A percentile compares a stretch with the other conserved stretches of the same genome.
These are phyloP conservation scores for Colletotrichum sp. DNA, from an alignment of 2,329 filamentous ascomycete genomes.

Conservation along the genomic window DNA sequence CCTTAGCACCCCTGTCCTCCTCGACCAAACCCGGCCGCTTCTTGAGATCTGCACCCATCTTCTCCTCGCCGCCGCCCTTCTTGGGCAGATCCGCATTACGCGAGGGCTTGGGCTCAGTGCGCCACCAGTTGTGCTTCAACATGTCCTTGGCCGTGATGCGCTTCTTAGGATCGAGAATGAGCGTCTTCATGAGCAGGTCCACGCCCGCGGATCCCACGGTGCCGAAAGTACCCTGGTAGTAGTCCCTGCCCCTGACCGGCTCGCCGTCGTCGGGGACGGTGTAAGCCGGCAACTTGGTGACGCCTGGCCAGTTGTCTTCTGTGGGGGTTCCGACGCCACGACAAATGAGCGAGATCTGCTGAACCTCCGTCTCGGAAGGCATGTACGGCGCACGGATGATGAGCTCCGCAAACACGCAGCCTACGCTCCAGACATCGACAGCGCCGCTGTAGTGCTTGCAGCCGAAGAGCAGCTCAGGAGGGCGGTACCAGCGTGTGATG, in stretches of 20 bases:
- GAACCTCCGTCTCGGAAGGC: constrained; percentile 82
- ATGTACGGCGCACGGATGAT: constrained; percentile 83
- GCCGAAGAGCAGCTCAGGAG: constrained; percentile 91
- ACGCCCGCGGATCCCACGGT: constrained; percentile 83
- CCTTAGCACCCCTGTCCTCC: constrained; percentile 71
- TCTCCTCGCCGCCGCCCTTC: constrained; percentile 74
- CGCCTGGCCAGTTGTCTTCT: constrained; percentile 95
- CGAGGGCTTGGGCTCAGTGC: constrained; percentile 80
- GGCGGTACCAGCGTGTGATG: constrained; percentile 96
- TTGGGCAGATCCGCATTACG: constrained; percentile 80
- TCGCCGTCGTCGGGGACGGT: constrained; percentile 68
- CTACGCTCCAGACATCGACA: constrained; percentile 94
- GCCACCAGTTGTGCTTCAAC: constrained; percentile 87
- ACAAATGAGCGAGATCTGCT: constrained; percentile 85
- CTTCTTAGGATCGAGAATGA: constrained; percentile 85
- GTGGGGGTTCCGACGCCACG: constrained; percentile 87
- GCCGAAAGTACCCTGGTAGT: constrained; percentile 79
- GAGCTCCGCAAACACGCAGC: constrained; percentile 91
- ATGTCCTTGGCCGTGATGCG: constrained; percentile 79
- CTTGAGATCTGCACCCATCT: constrained; percentile 83
- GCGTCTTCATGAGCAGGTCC: constrained; percentile 85
- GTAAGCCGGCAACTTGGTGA: constrained; percentile 80
- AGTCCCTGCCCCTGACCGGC: constrained; percentile 68
- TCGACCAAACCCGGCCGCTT: constrained; percentile 75
- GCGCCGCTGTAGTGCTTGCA: constrained; percentile 87